Evolutionary conservation across 108 stramenopile genomes (phyloP).

Genomic region (Fistulifera solaris): DNA sequence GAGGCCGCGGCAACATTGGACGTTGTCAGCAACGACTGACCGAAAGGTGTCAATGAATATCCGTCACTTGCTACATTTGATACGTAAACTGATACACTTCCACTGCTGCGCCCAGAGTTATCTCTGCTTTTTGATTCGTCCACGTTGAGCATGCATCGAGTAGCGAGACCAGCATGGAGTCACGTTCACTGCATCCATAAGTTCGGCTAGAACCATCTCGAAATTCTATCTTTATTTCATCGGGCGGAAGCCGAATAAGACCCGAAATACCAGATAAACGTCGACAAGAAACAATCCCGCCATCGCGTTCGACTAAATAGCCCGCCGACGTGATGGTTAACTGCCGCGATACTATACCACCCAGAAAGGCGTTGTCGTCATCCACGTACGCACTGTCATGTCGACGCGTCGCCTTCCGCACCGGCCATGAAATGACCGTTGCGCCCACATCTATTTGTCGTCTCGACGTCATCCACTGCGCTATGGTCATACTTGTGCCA

Average conservation of each 20-base stretch:
- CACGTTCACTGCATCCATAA: constrained; percentile 16
- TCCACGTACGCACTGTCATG: constrained; percentile 31
- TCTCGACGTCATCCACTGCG: constrained; percentile 24
- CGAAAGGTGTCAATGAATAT: constrained; percentile 28
- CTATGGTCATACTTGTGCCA: constrained; percentile 2
- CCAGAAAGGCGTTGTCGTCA: constrained; percentile 9
- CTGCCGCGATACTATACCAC: constrained; percentile 31
- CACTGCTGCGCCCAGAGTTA: no score
- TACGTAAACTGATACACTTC: constrained; percentile 20
- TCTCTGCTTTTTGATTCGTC: constrained; percentile 15
- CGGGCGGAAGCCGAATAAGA: constrained; percentile 31
- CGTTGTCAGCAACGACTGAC: constrained; percentile 4
- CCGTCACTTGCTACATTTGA: constrained; percentile 31
- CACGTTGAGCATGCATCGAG: constrained; percentile 38
- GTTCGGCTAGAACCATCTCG: constrained; percentile 17
- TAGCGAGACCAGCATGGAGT: constrained; percentile 45
- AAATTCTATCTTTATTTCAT: constrained; percentile 35
- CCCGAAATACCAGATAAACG: constrained; percentile 27
- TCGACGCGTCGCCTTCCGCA: constrained; percentile 34
- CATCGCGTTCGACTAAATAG: constrained; percentile 38
- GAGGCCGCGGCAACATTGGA: neutral
- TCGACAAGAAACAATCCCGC: constrained; percentile 30
- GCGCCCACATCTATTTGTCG: constrained; percentile 8
- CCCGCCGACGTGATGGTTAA: constrained; percentile 32
- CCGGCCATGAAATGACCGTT: constrained; percentile 31